Conservation (phyloP, 2,329 filamentous ascomycete genomes). For the Graphilbum fragrans region DNA sequence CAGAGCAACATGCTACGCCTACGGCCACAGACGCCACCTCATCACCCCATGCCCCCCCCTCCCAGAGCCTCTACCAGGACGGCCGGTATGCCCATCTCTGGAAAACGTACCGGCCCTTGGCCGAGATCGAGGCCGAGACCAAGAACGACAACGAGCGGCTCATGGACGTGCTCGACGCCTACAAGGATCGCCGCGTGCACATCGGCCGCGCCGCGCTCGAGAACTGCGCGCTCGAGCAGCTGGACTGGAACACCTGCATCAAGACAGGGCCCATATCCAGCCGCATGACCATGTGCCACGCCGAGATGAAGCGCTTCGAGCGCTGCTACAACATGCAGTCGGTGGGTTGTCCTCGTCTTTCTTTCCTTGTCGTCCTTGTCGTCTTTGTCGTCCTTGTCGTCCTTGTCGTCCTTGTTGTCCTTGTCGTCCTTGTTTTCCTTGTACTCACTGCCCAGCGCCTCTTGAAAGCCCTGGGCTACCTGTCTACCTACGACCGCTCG, state of each 20-base stretch:
- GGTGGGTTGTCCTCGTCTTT: slow-evolving; percentile 30
- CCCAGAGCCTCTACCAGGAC: slow-evolving; percentile 42
- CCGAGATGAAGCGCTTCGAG: slow-evolving; percentile 67
- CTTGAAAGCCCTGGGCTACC: slow-evolving; percentile 79
- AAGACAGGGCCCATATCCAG: slow-evolving; percentile 54
- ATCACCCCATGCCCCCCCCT: slow-evolving; percentile 23
- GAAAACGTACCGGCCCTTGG: slow-evolving; percentile 74
- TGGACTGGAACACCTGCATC: slow-evolving; percentile 75
- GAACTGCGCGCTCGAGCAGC: slow-evolving; percentile 83
- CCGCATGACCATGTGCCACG: slow-evolving; percentile 67
- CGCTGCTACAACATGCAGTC: slow-evolving; percentile 83
- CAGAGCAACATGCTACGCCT: background rate
- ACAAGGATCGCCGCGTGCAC: slow-evolving; percentile 67
- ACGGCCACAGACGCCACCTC: background rate
- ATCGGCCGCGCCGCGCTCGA: slow-evolving; percentile 78
- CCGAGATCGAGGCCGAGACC: slow-evolving; percentile 53
- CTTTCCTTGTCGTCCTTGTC: background rate
- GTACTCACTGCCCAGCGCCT: slow-evolving; percentile 64
- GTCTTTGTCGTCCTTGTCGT: too few species aligned
- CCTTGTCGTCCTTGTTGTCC: too few species aligned
- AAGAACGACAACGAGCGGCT: slow-evolving; percentile 73
- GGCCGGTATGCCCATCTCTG: slow-evolving; percentile 73
- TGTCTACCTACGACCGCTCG: slow-evolving; percentile 53
- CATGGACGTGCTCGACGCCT: slow-evolving; percentile 66
- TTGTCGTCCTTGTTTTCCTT: background rate